A percentile compares a stretch with the other conserved stretches of the same genome.
These are phyloP conservation scores for Bretschneidera sinensis DNA, from an alignment of 345 rosid genomes.

Conservation along the genomic window DNA sequence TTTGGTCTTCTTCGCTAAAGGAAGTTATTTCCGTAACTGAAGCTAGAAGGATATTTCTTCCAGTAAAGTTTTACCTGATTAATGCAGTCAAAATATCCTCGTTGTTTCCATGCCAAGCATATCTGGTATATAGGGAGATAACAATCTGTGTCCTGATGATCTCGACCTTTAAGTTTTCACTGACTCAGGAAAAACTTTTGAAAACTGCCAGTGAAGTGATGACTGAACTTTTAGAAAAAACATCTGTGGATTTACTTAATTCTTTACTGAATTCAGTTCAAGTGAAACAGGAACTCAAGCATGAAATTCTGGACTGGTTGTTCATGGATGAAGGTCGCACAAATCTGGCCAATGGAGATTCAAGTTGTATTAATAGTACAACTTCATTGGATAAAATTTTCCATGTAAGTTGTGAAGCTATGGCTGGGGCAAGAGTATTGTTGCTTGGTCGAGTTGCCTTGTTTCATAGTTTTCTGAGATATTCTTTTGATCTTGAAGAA, in stretches of 20 bases:
- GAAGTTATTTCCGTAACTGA: constrained; percentile 62
- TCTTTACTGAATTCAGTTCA: constrained; percentile 59
- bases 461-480: constrained; percentile 53
- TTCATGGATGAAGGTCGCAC: constrained; percentile 35
- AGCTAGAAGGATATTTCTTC: constrained; percentile 81
- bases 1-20: constrained; percentile 57
- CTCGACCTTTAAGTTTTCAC: constrained; percentile 49
- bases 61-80: constrained; percentile 82
- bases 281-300: constrained; percentile 44
- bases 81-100: constrained; percentile 73
- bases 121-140: constrained; percentile 51
- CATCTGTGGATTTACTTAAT: constrained; percentile 50
- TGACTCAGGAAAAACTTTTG: constrained; percentile 45
- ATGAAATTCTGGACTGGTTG: constrained; percentile 59
- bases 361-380: constrained; percentile 18
- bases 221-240: constrained; percentile 75
- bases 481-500: constrained; percentile 45
- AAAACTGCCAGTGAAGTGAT: constrained; percentile 59
- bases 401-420: constrained; percentile 34
- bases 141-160: constrained; percentile 47
- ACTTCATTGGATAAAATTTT: constrained; percentile 46
- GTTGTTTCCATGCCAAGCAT: constrained; percentile 63
- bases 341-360: constrained; percentile 22
- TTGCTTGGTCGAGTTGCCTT: constrained; percentile 49
- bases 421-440: constrained; percentile 31